phyloP scores from a whole-genome alignment of 495 filamentous ascomycete genomes.

The Penicillium soppii region DNA sequence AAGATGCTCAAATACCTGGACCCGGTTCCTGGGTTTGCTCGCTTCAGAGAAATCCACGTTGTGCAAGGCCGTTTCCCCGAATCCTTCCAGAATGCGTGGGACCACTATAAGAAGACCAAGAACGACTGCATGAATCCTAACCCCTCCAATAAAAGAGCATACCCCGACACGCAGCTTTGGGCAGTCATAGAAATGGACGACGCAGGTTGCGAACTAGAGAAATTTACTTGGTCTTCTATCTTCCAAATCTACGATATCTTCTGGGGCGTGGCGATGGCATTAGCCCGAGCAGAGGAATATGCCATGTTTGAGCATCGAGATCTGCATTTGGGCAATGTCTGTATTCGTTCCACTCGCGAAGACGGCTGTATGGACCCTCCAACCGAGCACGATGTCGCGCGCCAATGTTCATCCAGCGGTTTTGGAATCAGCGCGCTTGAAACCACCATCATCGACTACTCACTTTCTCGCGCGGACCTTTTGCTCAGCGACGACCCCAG shows the following conservation, averaged over 20 bases:
- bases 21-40: constrained; percentile 83
- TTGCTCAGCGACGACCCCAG: constrained; percentile 23
- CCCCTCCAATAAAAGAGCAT: constrained; percentile 56
- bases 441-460: constrained; percentile 88
- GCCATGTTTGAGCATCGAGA: constrained; percentile 87
- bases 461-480: constrained; percentile 66
- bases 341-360: constrained; percentile 54
- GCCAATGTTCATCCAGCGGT: constrained; percentile 37
- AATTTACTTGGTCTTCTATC: constrained; percentile 49
- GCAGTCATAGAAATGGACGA: constrained; percentile 85
- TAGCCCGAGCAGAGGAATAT: constrained; percentile 72
- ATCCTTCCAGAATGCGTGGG: constrained; percentile 64
- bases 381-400: constrained; percentile 29
- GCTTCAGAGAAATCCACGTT: constrained; percentile 77
- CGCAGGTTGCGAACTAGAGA: constrained; percentile 76
- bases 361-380: constrained; percentile 36
- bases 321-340: constrained; percentile 85
- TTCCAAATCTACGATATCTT: constrained; percentile 83
- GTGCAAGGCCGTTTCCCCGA: constrained; percentile 66
- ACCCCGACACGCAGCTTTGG: constrained; percentile 69
- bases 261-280: constrained; percentile 72
- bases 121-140: constrained; percentile 65
- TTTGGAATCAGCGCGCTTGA: constrained; percentile 70
- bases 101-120: constrained; percentile 57
- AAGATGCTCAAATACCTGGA: constrained; percentile 73